These are phyloP conservation scores for Hypoxylon sp. DNA, from an alignment of 2,329 filamentous ascomycete species.

Conservation along the genomic window DNA sequence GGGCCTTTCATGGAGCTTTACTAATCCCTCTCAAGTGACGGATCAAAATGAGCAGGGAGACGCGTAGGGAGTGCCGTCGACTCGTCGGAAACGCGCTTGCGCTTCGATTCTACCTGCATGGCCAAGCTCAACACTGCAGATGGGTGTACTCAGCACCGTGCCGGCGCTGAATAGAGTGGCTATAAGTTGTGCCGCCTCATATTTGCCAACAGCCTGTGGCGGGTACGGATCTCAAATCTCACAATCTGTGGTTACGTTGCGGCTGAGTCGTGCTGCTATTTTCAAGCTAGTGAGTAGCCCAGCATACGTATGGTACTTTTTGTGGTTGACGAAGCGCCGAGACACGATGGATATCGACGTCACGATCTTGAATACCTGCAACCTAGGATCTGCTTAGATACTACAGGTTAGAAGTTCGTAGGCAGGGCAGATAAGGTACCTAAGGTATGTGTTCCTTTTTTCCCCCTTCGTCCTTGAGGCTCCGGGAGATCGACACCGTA, in stretches of 20 bases:
- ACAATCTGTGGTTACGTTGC: conserved; percentile 21
- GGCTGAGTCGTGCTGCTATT: conserved; percentile 11
- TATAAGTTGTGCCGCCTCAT: conserved; percentile 16
- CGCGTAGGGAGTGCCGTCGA: conserved; percentile 33
- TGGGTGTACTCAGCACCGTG: conserved; percentile 6
- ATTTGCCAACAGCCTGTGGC: conserved; percentile 12
- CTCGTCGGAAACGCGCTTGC: conserved; percentile 36
- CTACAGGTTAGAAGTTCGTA: conserved; percentile 1
- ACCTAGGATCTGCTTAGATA: conserved; percentile 26
- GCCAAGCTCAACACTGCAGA: conserved; percentile 16
- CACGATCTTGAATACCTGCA: conserved; percentile 16
- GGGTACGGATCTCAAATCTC: conserved; percentile 9
- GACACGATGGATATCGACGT: conserved; percentile 37
- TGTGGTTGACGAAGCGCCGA: conserved; percentile 33
- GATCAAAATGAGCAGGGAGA: conserved; percentile 41
- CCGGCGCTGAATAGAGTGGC: conserved; percentile 13
- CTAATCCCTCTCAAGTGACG: conserved; percentile 41
- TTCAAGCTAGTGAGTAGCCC: conserved; percentile 3
- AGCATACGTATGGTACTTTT: conserved; percentile 6
- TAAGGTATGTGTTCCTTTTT: conserved; percentile 13
- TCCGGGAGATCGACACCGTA: conserved; percentile 40
- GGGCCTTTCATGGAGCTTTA: conserved; percentile 43
- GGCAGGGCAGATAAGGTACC: neutral
- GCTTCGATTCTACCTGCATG: conserved; percentile 20
- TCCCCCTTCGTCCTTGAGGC: conserved; percentile 29